Evolutionary conservation across 495 filamentous ascomycete genomes (phyloP), one percentile per base, ranked within the genome.

Genomic region (Pyrenopolyporus hunteri): DNA sequence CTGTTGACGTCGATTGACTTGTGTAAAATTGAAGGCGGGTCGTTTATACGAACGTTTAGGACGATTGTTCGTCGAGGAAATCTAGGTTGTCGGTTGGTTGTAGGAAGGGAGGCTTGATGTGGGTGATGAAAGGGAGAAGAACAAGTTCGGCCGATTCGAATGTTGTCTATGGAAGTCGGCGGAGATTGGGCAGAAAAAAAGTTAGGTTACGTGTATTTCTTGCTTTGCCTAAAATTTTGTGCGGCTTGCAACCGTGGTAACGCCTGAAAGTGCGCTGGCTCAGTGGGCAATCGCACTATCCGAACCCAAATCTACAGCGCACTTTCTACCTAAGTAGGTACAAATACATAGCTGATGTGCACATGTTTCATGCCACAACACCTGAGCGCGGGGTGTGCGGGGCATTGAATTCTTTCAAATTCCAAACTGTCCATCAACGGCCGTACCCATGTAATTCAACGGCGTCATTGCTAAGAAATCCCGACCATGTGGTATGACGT

Each of bases 171-270:
- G 37, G 31, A 48, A 53, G 9, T 47, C 26, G 36, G 39, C 20
- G 45, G 48, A 44, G 51, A 54, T 60, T 68, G 65, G 61, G 65
- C 65, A 68, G 17, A 44, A 68, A 68, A 59, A 22, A 63, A 23
- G 9, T 54, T 28, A 16, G 42, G 39, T 14, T 22, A 11, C 19
- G 37, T 29, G 19, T 50, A 47, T 47, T 57, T 56, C 43, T 33
- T 35, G 49, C 44, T 64, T 52, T 60, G 50, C 60, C 52, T 59
- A 64, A 68, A 56, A 46, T 53, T 52, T 60, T 61, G 57, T 63
- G 63, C 47, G 53, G 37, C 9, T n/a, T n/a, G n/a, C n/a, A n/a
- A n/a, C n/a, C n/a, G n/a, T n/a, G n/a, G n/a, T n/a, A n/a, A n/a
- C 10, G 17, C 50, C 29, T 62, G 28, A 50, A 50, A 56, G 44